Percentiles rank a stretch among this genome's conserved stretches.
phyloP scores from a whole-genome alignment of 768 basidiomycete genomes.

The Macrocybe gigantea region DNA sequence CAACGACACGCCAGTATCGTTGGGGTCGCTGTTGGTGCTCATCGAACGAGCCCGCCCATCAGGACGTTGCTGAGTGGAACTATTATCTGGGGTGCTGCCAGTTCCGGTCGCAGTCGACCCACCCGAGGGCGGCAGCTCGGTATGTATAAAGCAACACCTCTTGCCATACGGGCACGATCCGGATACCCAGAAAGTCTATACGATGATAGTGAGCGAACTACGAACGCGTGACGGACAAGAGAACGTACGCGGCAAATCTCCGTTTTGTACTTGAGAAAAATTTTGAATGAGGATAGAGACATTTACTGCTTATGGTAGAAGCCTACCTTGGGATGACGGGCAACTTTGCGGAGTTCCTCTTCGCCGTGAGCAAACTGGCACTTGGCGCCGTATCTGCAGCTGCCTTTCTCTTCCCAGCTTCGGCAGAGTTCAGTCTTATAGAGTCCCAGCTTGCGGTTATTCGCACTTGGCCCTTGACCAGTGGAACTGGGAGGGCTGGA shows the following conservation, averaged over 20 bases:
- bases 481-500: slow-evolving; percentile 34
- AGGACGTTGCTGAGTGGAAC: slow-evolving; percentile 45
- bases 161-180: slow-evolving; percentile 92
- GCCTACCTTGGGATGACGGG: slow-evolving; percentile 82
- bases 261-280: slow-evolving; percentile 70
- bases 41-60: slow-evolving; percentile 61
- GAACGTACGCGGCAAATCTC: slow-evolving; percentile 81
- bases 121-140: slow-evolving; percentile 69
- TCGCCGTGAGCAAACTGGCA: slow-evolving; percentile 94
- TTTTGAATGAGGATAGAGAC: too few species aligned
- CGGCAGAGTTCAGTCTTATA: slow-evolving; percentile 90
- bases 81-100: slow-evolving; percentile 29
- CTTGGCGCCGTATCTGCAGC: slow-evolving; percentile 80
- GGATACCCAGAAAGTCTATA: slow-evolving; percentile 88
- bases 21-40: slow-evolving; percentile 77
- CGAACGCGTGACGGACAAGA: slow-evolving; percentile 4
- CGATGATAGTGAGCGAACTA: slow-evolving; percentile 6
- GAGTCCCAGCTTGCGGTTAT: slow-evolving; percentile 84
- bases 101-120: slow-evolving; percentile 40
- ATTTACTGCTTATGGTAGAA: slow-evolving; percentile 4
- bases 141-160: slow-evolving; percentile 92
- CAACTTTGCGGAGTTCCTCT: slow-evolving; percentile 78
- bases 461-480: slow-evolving; percentile 74
- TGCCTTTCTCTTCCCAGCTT: slow-evolving; percentile 90
- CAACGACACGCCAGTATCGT: slow-evolving; percentile 64